A percentile compares a stretch with the other conserved stretches of the same genome.
These are phyloP conservation scores for Euphorbia schlechtendalii DNA, from an alignment of 441 rosid species.

Conservation along the genomic window DNA sequence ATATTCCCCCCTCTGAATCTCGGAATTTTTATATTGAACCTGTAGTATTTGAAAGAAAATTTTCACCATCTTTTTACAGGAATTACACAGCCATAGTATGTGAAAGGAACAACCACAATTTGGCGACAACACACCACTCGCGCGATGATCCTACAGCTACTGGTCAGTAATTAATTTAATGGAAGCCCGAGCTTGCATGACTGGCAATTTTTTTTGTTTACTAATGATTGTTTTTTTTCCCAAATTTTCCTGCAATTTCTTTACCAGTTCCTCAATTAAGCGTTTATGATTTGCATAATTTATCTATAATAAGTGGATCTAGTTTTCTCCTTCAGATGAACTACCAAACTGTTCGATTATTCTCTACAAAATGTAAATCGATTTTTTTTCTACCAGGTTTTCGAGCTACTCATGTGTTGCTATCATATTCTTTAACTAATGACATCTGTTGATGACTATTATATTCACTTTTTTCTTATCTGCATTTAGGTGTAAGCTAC, in stretches of 20 bases:
- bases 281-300: neutral
- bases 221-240: neutral
- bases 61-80: too few species aligned
- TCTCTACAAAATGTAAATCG: too few species aligned
- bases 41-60: neutral
- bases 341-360: too few species aligned
- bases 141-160: neutral
- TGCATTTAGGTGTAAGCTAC: too few species aligned
- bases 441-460: neutral
- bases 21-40: neutral
- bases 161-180: neutral
- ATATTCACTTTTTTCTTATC: too few species aligned
- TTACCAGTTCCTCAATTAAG: neutral
- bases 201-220: neutral
- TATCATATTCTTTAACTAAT: neutral
- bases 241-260: neutral
- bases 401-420: neutral
- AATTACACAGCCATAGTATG: too few species aligned
- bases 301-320: neutral
- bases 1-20: conserved; percentile 39
- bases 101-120: too few species aligned
- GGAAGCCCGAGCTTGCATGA: neutral
- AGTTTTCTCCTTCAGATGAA: neutral
- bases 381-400: neutral
- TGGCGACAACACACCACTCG: neutral